Evolutionary conservation across 371 early-diverging fungal genomes (phyloP), one percentile per base, ranked within the genome.

Genomic region (Mortierella sp.): DNA sequence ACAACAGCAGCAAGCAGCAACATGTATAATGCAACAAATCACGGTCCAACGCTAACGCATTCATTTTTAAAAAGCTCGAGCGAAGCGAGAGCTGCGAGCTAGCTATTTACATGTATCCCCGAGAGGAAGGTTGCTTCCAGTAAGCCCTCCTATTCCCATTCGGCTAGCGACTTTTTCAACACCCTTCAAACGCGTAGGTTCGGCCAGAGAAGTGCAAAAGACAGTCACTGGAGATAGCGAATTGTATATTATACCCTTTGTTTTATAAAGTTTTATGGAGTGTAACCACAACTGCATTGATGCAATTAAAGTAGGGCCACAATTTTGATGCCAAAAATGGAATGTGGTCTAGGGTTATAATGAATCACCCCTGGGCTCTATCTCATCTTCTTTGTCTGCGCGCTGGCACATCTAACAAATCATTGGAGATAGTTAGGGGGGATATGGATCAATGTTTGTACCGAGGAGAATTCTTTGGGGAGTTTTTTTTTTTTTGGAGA

Each of bases 381-480:
- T 19, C 26, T 77, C 82, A 47, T 78, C 79, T 53, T 84, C 84
- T 57, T 84, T 78, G 57, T 84, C 82, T 37, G 84, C 82, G 23
- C 78, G 68, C 49, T 84, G 82, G 55, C 84, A 84, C 82, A 84
- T 84, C 84, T 84, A 69, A 5, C 8, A 53, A 32, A 8, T 43
- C 22, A 45, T 15, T 6, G 26, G 53, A 40, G 23, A 26, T 12
- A n/a, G 40, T 35, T 31, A 58, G 31, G 12, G 32, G 23, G 45
- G 45, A 45, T 45, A 2, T 45, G 45, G 35, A 40, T 15, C 7
- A 43, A 15, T 28, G 29, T 5, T 45, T n/a, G n/a, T n/a, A n/a
- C n/a, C n/a, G 17, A 13, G 3, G 45, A 23, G 13, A 53, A 53
- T 53, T 26, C 12, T 26, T 37, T n/a, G 32, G 15, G 31, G 32